Conservation (phyloP, 768 basidiomycete genomes). For the Leccinum longicurvipes region DNA sequence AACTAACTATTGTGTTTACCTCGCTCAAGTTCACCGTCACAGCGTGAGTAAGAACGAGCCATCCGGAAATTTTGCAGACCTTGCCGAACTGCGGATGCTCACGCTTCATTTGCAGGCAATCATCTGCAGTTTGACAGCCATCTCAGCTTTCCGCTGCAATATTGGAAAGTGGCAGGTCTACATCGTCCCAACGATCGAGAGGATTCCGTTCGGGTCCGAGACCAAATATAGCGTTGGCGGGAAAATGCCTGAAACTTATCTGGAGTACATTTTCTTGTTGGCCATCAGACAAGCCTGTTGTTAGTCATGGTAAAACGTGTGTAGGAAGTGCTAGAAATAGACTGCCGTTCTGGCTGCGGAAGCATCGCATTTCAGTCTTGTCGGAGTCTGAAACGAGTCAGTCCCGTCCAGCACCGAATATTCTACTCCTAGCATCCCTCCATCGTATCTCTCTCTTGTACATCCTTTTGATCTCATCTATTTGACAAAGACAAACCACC, state of each 20-base stretch:
- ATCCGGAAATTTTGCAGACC: not conserved
- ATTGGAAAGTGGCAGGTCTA: not conserved
- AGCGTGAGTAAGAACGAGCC: constrained; percentile 20
- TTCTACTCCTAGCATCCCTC: not conserved
- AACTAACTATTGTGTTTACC: constrained; percentile 30
- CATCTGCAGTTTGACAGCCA: constrained; percentile 22
- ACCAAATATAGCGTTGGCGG: not conserved
- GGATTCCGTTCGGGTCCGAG: not conserved
- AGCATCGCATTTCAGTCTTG: not conserved
- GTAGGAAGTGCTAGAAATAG: not conserved
- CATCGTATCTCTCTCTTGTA: not conserved
- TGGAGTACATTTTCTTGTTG: no score
- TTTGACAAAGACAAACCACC: not conserved
- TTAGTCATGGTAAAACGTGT: constrained; percentile 5
- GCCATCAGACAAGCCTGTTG: not conserved
- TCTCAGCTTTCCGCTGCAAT: not conserved
- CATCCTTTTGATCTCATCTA: not conserved
- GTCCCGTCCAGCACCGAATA: constrained; percentile 1
- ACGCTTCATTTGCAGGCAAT: constrained; percentile 18
- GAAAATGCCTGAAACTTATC: not conserved
- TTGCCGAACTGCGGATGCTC: constrained; percentile 9
- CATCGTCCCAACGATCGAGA: not conserved
- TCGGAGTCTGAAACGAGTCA: constrained; percentile 24
- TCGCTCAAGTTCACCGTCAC: constrained; percentile 34
- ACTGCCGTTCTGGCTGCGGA: not conserved